Conservation (phyloP, 2,329 filamentous ascomycete genomes). For the Didymella pomorum region DNA sequence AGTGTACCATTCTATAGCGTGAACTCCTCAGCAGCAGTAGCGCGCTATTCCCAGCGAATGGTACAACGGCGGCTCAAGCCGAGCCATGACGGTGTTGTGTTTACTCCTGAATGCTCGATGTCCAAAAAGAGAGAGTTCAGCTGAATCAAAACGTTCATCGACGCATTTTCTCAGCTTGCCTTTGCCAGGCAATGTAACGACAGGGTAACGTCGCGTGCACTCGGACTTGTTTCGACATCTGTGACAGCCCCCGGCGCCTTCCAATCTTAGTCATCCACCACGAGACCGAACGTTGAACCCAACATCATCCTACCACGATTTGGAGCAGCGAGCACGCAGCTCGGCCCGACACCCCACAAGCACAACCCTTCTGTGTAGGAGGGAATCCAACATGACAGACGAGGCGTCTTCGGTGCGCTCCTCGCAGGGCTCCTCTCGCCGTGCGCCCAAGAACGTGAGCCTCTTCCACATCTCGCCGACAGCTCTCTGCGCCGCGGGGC, state of each 20-base stretch:
- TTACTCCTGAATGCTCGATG: background rate
- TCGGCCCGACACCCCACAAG: constrained; percentile 8
- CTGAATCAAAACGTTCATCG: no score
- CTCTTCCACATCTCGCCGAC: constrained; percentile 9
- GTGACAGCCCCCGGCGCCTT: background rate
- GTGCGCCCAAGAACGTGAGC: constrained; percentile 50
- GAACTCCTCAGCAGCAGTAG: background rate
- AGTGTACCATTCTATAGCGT: background rate
- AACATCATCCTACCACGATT: background rate
- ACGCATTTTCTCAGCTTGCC: no score
- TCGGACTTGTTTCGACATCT: background rate
- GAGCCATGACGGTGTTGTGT: constrained; percentile 1
- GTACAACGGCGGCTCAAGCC: constrained; percentile 9
- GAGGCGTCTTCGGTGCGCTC: constrained; percentile 40
- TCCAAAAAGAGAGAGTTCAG: no score
- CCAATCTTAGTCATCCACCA: background rate
- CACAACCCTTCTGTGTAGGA: no score
- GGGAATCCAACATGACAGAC: constrained; percentile 33
- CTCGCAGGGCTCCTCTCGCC: constrained; percentile 57
- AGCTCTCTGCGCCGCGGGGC: background rate
- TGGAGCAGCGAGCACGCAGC: constrained; percentile 6
- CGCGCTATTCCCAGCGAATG: constrained; percentile 9
- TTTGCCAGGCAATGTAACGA: no score
- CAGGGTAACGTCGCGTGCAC: background rate
- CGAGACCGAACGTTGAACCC: background rate